Evolutionary conservation across 2,329 filamentous ascomycete genomes (phyloP).

Genomic region (Neurospora crassa): DNA sequence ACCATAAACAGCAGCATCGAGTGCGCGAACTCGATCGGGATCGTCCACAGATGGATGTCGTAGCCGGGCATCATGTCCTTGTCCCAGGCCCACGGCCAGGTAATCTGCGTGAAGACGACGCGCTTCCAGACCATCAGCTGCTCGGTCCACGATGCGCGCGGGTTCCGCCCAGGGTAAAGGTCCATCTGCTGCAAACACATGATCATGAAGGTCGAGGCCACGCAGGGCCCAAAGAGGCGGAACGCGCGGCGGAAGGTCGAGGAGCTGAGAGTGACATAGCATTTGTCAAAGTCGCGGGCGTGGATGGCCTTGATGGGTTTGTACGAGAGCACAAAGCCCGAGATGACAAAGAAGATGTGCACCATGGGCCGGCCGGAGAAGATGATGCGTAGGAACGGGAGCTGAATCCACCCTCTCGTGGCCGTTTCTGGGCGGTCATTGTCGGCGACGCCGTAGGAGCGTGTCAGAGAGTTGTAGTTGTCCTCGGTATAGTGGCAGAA

Average conservation of each 20-base stretch:
- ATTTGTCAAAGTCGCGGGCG: conserved; percentile 26
- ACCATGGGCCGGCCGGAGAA: conserved; percentile 38
- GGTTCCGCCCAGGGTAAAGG: conserved; percentile 7
- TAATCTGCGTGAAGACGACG: conserved; percentile 24
- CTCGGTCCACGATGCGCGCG: conserved; percentile 16
- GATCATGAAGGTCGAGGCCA: conserved; percentile 31
- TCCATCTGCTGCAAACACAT: conserved; percentile 25
- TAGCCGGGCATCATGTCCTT: conserved; percentile 26
- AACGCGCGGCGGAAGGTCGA: conserved; percentile 37
- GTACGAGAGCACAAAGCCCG: conserved; percentile 37
- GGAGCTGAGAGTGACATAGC: conserved; percentile 32
- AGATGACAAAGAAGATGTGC: conserved; percentile 42
- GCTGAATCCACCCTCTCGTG: conserved; percentile 28
- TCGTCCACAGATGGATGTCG: conserved; percentile 38
- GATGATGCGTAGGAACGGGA: conserved; percentile 34
- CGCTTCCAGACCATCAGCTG: conserved; percentile 24
- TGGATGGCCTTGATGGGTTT: conserved; percentile 34
- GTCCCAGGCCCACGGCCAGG: conserved; percentile 28
- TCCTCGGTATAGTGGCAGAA: conserved; percentile 37
- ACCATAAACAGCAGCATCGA: conserved; percentile 34
- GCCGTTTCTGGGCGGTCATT: conserved; percentile 15
- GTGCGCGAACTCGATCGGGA: conserved; percentile 36
- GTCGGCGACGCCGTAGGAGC: conserved; percentile 27
- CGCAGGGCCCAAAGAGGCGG: conserved; percentile 35
- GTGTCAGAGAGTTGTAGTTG: conserved; percentile 25